Conservation (phyloP, 768 basidiomycete genomes). For the Suillus hirtellus region DNA sequence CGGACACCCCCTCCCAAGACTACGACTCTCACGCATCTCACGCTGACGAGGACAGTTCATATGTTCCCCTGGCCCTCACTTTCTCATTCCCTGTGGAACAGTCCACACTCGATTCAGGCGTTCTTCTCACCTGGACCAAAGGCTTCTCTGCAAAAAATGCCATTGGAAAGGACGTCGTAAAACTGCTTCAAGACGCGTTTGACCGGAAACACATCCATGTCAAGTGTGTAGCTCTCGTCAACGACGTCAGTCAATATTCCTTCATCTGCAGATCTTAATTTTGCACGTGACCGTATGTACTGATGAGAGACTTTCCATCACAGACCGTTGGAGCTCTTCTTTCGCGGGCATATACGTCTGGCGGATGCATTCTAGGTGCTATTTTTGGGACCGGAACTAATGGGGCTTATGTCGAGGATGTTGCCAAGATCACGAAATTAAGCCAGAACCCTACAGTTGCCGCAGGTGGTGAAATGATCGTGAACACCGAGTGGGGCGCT, state of each 20-base stretch:
- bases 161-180: conserved; percentile 85
- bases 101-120: conserved; percentile 87
- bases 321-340: conserved; percentile 96
- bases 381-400: conserved; percentile 99
- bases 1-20: conserved; percentile 40
- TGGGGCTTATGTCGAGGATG: conserved; percentile 92
- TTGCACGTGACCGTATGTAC: conserved; percentile 8
- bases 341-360: conserved; percentile 90
- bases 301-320: conserved; percentile 12
- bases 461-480: conserved; percentile 80
- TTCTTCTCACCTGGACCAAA: conserved; percentile 93
- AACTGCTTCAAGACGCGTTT: conserved; percentile 88
- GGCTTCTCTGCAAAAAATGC: conserved; percentile 94
- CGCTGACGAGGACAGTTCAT: conserved; percentile 37
- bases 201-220: conserved; percentile 92
- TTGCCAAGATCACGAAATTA: conserved; percentile 84
- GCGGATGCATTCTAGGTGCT: conserved; percentile 83
- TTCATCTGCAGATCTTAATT: conserved; percentile 9
- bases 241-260: conserved; percentile 64
- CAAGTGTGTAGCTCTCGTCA: conserved; percentile 88
- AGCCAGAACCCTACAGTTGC: conserved; percentile 58
- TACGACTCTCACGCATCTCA: conserved; percentile 11
- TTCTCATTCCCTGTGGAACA: conserved; percentile 99
- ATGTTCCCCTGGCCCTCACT: conserved; percentile 81
- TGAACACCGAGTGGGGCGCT: conserved; percentile 98